phyloP scores from a whole-genome alignment of 2,329 filamentous ascomycete species.

The Bimuria novae-zelandiae region DNA sequence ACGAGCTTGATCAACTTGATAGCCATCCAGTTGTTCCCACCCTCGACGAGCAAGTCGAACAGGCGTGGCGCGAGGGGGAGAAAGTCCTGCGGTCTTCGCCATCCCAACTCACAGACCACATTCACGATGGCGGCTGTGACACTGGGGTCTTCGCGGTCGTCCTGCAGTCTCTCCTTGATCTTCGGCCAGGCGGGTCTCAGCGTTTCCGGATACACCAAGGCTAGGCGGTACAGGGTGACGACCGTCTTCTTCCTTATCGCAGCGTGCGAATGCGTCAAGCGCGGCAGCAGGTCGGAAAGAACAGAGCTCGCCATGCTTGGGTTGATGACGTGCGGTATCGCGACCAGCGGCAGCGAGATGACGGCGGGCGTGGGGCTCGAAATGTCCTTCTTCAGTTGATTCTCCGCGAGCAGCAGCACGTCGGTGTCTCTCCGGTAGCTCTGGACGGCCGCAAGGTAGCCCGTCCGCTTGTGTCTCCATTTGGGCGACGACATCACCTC shows the following conservation, averaged over 20 bases:
- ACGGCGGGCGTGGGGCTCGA: conserved; percentile 72
- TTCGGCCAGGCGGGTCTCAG: conserved; percentile 93
- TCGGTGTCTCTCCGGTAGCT: conserved; percentile 95
- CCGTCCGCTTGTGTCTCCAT: conserved; percentile 92
- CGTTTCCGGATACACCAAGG: conserved; percentile 95
- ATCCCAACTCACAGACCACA: conserved; percentile 93
- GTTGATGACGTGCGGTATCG: conserved; percentile 93
- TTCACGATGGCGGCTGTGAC: conserved; percentile 97
- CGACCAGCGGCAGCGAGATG: conserved; percentile 83
- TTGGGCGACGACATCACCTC: conserved; percentile 98
- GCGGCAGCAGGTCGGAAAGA: conserved; percentile 81
- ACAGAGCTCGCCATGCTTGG: conserved; percentile 89
- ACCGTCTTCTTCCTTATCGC: conserved; percentile 94
- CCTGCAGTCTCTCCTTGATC: conserved; percentile 91
- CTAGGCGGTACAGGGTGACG: conserved; percentile 89
- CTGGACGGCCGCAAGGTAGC: conserved; percentile 93
- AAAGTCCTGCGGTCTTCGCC: conserved; percentile 92
- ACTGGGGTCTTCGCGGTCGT: conserved; percentile 85
- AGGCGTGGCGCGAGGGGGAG: conserved; percentile 86
- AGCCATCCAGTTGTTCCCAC: conserved; percentile 99
- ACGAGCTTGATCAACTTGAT: conserved; percentile 98
- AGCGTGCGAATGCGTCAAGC: conserved; percentile 83
- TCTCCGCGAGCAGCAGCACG: conserved; percentile 96
- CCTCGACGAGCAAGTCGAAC: conserved; percentile 89
- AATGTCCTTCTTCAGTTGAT: conserved; percentile 94